Conservation (phyloP, 2,329 filamentous ascomycete species). For the Sphaerulina populicola region DNA sequence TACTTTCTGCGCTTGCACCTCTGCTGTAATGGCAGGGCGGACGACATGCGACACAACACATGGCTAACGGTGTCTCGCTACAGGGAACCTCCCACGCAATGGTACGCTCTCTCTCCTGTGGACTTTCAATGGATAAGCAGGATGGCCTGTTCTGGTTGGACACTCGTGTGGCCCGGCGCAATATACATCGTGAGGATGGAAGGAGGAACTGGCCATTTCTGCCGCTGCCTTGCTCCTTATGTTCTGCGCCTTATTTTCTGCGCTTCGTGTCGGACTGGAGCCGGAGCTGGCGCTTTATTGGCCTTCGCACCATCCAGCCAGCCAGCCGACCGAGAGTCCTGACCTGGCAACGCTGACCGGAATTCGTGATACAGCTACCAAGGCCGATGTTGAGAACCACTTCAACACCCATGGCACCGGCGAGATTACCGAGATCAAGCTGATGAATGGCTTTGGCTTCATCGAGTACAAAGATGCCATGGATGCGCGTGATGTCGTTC, state of each 20-base stretch:
- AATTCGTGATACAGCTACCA: conserved; percentile 62
- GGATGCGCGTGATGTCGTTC: conserved; percentile 96
- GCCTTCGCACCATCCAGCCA: conserved; percentile 10
- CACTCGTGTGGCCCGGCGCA: conserved; percentile 16
- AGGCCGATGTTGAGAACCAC: conserved; percentile 91
- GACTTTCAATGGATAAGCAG: conserved; percentile 23
- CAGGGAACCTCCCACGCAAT: conserved; percentile 87
- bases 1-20: neutral
- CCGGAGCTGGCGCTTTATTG: conserved; percentile 24
- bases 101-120: conserved; percentile 53
- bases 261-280: conserved; percentile 21
- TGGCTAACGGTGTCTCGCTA: conserved; percentile 6
- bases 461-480: conserved; percentile 98
- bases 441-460: conserved; percentile 99
- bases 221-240: conserved; percentile 9
- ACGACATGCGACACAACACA: neutral
- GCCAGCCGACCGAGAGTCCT: conserved; percentile 12
- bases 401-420: conserved; percentile 93
- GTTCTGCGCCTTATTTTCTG: conserved; percentile 10
- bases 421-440: conserved; percentile 97
- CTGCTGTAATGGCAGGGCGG: conserved; percentile 9
- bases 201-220: conserved; percentile 17
- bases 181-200: conserved; percentile 14
- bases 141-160: conserved; percentile 19
- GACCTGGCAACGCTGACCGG: conserved; percentile 41